Conservation (phyloP, 495 filamentous ascomycete genomes). For the Penicillium argentinense region DNA sequence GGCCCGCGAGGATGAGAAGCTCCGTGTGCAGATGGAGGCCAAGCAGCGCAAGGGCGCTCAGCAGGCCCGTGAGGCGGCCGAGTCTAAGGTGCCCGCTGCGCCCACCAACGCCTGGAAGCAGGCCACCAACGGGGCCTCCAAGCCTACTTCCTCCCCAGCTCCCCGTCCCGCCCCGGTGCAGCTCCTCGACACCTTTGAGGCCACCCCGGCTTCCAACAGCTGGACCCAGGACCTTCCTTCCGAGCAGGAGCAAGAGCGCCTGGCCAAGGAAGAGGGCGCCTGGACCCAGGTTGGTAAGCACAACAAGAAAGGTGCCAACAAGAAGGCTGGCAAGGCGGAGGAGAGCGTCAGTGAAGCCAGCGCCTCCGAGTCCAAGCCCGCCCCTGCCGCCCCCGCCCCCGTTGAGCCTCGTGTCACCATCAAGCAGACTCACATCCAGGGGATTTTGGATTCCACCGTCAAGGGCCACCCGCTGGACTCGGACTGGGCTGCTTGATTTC, state of each 20-base stretch:
- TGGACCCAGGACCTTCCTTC: conserved; percentile 66
- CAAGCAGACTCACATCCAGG: too few relatives aligned
- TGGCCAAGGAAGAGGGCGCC: conserved; percentile 56
- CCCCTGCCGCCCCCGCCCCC: conserved; percentile 29
- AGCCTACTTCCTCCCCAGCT: conserved; percentile 21
- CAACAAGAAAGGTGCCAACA: conserved; percentile 62
- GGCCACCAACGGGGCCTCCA: conserved; percentile 24
- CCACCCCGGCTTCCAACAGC: conserved; percentile 35
- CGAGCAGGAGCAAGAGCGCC: conserved; percentile 82
- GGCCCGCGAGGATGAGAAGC: conserved; percentile 71
- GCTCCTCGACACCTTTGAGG: conserved; percentile 76
- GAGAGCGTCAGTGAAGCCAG: conserved; percentile 45
- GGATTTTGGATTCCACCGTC: too few relatives aligned
- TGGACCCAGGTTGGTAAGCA: conserved; percentile 81
- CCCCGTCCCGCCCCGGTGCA: conserved; percentile 41
- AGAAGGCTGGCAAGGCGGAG: conserved; percentile 42
- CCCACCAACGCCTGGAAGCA: conserved; percentile 63
- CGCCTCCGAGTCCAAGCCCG: conserved; percentile 39
- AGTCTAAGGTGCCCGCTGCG: conserved; percentile 67
- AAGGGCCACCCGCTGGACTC: conserved; percentile 59
- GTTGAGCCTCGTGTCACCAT: conserved; percentile 43
- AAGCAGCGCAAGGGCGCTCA: conserved; percentile 77
- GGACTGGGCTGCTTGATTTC: conserved; percentile 54
- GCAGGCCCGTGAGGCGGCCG: conserved; percentile 67
- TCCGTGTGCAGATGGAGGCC: conserved; percentile 68